A percentile compares a stretch with the other conserved stretches of the same genome.
phyloP scores from a whole-genome alignment of 768 basidiomycete species.

The Serendipita vermifera region DNA sequence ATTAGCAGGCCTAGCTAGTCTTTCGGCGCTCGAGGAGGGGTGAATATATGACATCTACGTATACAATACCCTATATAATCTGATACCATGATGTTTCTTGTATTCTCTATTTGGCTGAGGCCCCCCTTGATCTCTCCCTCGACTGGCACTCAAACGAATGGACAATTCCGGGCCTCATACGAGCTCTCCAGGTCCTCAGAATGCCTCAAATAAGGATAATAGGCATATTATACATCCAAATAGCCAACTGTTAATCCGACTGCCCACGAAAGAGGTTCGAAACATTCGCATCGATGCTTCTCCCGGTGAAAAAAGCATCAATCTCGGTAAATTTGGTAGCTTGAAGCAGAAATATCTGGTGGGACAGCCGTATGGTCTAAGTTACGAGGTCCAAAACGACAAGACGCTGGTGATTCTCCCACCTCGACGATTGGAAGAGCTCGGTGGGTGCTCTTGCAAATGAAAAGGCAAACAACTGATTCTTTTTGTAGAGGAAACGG shows the following conservation, averaged over 20 bases:
- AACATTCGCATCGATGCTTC: neutral
- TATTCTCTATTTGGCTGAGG: too few species aligned
- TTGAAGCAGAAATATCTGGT: conserved; percentile 70
- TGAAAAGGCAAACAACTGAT: conserved; percentile 8
- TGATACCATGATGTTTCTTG: too few species aligned
- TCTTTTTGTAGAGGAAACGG: conserved; percentile 69
- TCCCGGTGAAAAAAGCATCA: conserved; percentile 28
- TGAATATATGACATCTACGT: too few species aligned
- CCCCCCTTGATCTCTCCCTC: too few species aligned
- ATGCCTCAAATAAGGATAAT: neutral
- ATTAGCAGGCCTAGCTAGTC: too few species aligned
- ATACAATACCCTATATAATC: too few species aligned
- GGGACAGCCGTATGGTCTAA: conserved; percentile 72
- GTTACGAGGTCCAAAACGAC: conserved; percentile 63
- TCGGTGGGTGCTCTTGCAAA: conserved; percentile 41
- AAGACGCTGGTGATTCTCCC: conserved; percentile 53
- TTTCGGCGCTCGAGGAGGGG: too few species aligned
- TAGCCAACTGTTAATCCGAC: neutral
- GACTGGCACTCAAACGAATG: too few species aligned
- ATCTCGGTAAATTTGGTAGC: conserved; percentile 74
- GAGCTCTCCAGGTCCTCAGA: too few species aligned
- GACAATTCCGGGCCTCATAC: too few species aligned
- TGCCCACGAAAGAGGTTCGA: conserved; percentile 3
- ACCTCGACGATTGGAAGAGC: conserved; percentile 56
- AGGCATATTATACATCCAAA: neutral